Percentiles rank a stretch among this genome's conserved stretches.
These are phyloP conservation scores for Fusarium goolgardi DNA, from an alignment of 2,329 filamentous ascomycete genomes.

Conservation along the genomic window DNA sequence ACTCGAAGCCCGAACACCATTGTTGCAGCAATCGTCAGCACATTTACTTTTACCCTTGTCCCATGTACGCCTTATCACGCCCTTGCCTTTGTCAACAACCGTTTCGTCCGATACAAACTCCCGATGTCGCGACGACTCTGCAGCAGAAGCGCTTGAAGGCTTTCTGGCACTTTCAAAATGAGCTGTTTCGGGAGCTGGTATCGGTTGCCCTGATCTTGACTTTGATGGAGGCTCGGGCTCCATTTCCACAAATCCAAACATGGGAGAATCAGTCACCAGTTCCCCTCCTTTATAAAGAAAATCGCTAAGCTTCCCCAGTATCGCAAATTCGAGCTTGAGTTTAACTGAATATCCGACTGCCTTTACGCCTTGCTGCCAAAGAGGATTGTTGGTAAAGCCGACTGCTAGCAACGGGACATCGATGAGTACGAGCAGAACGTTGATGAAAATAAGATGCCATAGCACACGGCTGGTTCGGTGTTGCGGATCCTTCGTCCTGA, in stretches of 20 bases:
- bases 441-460: conserved; percentile 50
- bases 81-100: conserved; percentile 7
- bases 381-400: conserved; percentile 49
- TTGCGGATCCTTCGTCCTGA: conserved; percentile 18
- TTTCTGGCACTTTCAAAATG: conserved; percentile 19
- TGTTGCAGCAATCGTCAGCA: conserved; percentile 3
- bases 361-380: conserved; percentile 52
- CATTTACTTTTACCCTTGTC: conserved; percentile 26
- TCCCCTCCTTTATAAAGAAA: conserved; percentile 48
- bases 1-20: conserved; percentile 4
- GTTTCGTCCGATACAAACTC: not conserved
- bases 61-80: conserved; percentile 9
- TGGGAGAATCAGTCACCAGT: conserved; percentile 19
- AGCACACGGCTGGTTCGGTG: conserved; percentile 28
- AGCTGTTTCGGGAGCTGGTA: not conserved
- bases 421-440: conserved; percentile 57
- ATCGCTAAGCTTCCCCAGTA: conserved; percentile 52
- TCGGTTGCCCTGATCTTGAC: not conserved
- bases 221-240: conserved; percentile 23
- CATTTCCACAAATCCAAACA: conserved; percentile 37
- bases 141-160: conserved; percentile 13
- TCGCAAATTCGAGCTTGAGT: conserved; percentile 53
- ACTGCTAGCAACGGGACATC: conserved; percentile 54
- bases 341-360: conserved; percentile 53
- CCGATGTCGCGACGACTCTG: conserved; percentile 10